These are phyloP conservation scores for Fusarium odoratissimum DNA, from an alignment of 2,329 filamentous ascomycete genomes.

Conservation along the genomic window DNA sequence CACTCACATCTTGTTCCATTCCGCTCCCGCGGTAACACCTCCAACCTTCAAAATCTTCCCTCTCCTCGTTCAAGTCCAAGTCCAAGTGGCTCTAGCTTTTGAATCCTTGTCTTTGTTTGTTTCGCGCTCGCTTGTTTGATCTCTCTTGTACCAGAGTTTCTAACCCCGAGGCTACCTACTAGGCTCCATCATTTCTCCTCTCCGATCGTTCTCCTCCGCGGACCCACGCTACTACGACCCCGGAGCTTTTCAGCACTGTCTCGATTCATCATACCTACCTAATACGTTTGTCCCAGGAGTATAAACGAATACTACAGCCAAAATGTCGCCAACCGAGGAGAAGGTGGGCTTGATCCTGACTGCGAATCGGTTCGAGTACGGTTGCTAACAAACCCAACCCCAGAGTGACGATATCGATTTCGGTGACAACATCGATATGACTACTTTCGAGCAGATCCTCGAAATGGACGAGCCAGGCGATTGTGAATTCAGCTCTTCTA, in stretches of 20 bases:
- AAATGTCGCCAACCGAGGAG: slow-evolving; percentile 50
- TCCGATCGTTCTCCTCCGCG: slow-evolving; percentile 11
- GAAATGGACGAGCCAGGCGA: slow-evolving; percentile 97
- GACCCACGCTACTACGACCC: slow-evolving; percentile 24
- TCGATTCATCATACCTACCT: slow-evolving; percentile 8
- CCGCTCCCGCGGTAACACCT: slow-evolving; percentile 27
- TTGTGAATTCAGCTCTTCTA: slow-evolving; percentile 86
- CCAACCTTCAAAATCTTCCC: slow-evolving; percentile 20
- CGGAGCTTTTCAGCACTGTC: slow-evolving; percentile 19
- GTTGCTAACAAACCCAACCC: slow-evolving; percentile 17
- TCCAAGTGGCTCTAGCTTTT: slow-evolving; percentile 10
- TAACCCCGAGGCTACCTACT: slow-evolving; percentile 28
- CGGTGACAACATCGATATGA: slow-evolving; percentile 79
- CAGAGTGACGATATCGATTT: slow-evolving; percentile 66
- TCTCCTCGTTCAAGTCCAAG: slow-evolving; percentile 3
- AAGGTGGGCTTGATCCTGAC: slow-evolving; percentile 45
- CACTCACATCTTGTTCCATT: slow-evolving; percentile 34
- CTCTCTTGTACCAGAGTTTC: slow-evolving; percentile 2
- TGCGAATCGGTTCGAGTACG: neutral
- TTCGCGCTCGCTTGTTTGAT: slow-evolving; percentile 6
- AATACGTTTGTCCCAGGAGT: slow-evolving; percentile 17
- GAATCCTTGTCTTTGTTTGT: slow-evolving; percentile 16
- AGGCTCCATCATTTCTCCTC: slow-evolving; percentile 13
- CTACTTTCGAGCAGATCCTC: slow-evolving; percentile 92
- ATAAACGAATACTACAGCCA: slow-evolving; percentile 29